phyloP scores from a whole-genome alignment of 306 rosid genomes.

The Gastrolobium villosum region DNA sequence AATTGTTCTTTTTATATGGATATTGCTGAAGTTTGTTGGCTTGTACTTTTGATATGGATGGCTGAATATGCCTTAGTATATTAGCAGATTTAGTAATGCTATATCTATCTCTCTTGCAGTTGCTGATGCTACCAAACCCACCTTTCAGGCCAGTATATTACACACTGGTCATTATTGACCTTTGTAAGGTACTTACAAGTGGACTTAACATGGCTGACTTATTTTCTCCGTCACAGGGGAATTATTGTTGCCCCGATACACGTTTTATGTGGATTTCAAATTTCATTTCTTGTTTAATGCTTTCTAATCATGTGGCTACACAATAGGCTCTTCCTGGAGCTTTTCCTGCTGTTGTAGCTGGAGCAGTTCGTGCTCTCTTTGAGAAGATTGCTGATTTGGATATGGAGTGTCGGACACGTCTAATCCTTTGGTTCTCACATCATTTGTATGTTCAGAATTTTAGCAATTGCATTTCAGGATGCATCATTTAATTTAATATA shows the following conservation, averaged over 20 bases:
- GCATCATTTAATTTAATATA: constrained; percentile 17
- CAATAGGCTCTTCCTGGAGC: constrained; percentile 99
- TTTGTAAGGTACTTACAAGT: constrained; percentile 81
- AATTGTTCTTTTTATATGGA: constrained; percentile 8
- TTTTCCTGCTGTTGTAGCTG: constrained; percentile 98
- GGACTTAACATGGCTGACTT: constrained; percentile 30
- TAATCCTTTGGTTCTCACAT: constrained; percentile 98
- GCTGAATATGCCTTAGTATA: not conserved
- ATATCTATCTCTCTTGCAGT: constrained; percentile 60
- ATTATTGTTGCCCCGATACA: constrained; percentile 10
- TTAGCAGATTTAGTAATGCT: constrained; percentile 21
- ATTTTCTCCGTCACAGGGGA: constrained; percentile 37
- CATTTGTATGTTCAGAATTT: constrained; percentile 78
- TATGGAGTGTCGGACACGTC: constrained; percentile 97
- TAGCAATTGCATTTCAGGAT: constrained; percentile 25
- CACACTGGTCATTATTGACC: constrained; percentile 94
- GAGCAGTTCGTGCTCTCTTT: constrained; percentile 95
- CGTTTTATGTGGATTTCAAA: not conserved
- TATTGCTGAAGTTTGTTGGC: constrained; percentile 24
- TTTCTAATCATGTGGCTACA: constrained; percentile 48
- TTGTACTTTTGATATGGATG: constrained; percentile 23
- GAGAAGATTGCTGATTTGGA: constrained; percentile 94
- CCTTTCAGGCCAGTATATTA: constrained; percentile 94
- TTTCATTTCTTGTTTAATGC: constrained; percentile 18
- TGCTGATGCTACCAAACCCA: constrained; percentile 94